Evolutionary conservation across 805 yeast species (phyloP).

Genomic region (Dipodascus albidus): DNA sequence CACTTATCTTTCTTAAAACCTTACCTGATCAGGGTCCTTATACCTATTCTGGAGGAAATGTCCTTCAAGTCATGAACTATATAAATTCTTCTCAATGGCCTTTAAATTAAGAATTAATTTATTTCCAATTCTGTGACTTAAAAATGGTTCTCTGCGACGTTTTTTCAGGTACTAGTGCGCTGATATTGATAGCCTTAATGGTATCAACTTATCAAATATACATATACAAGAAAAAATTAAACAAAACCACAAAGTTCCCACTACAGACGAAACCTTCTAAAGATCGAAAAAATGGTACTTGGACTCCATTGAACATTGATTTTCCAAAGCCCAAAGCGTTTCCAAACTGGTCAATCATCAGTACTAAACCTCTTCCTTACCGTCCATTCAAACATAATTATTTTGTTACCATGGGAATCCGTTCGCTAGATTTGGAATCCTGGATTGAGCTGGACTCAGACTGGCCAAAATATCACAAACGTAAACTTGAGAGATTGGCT

Average conservation of each 20-base stretch:
- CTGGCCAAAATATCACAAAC: slow-evolving; percentile 44
- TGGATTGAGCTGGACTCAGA: slow-evolving; percentile 65
- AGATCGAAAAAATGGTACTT: slow-evolving; percentile 4
- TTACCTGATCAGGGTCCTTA: no score
- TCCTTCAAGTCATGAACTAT: no score
- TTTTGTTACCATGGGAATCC: slow-evolving; percentile 57
- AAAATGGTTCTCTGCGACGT: neutral
- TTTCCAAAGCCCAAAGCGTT: slow-evolving; percentile 40
- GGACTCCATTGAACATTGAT: slow-evolving; percentile 20
- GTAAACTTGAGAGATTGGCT: slow-evolving; percentile 38
- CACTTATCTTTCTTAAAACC: no score
- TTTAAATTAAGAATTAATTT: no score
- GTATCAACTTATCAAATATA: neutral
- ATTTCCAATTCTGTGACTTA: no score
- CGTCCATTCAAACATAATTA: slow-evolving; percentile 58
- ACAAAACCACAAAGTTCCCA: neutral
- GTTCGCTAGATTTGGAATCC: slow-evolving; percentile 45
- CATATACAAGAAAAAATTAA: neutral
- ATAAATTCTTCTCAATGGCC: no score
- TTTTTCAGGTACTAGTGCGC: neutral
- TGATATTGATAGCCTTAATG: neutral
- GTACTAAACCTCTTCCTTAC: slow-evolving; percentile 48
- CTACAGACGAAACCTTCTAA: neutral
- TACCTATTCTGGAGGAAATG: no score
- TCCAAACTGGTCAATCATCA: slow-evolving; percentile 37